These are phyloP conservation scores for Sordariomycetes sp. DNA, from an alignment of 2,329 filamentous ascomycete genomes.

Conservation along the genomic window DNA sequence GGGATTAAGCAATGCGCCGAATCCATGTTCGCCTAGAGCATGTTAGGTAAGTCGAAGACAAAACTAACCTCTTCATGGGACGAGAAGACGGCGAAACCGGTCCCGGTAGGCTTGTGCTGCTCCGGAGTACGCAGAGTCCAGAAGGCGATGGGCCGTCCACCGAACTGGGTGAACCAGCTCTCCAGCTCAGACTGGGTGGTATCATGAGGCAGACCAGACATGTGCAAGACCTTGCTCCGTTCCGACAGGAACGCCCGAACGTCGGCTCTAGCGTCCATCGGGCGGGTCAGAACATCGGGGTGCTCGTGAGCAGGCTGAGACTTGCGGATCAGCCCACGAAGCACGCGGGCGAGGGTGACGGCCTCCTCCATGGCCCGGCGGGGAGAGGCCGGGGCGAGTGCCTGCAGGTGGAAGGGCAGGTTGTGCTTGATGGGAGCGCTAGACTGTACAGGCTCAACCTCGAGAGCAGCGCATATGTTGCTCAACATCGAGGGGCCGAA, in stretches of 20 bases:
- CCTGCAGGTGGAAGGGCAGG: constrained; percentile 93
- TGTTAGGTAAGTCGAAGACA: background rate
- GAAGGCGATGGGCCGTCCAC: constrained; percentile 93
- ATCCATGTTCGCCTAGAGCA: background rate
- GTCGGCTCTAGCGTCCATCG: constrained; percentile 94
- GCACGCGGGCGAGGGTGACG: constrained; percentile 83
- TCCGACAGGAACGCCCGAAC: constrained; percentile 93
- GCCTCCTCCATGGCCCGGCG: constrained; percentile 97
- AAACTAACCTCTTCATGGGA: constrained; percentile 90
- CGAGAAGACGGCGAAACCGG: constrained; percentile 96
- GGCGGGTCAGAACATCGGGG: constrained; percentile 85
- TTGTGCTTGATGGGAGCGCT: constrained; percentile 99
- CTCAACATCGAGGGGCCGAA: constrained; percentile 92
- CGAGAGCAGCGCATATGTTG: constrained; percentile 95
- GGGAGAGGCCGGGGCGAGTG: constrained; percentile 86
- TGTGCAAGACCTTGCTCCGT: constrained; percentile 94
- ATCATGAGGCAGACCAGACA: constrained; percentile 94
- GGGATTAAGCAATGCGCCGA: constrained; percentile 1
- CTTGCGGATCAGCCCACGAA: constrained; percentile 88
- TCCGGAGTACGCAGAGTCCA: constrained; percentile 97
- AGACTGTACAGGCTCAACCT: constrained; percentile 94
- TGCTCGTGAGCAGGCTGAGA: constrained; percentile 91
- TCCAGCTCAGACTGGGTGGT: constrained; percentile 98
- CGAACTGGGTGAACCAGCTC: constrained; percentile 99
- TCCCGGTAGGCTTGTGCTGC: constrained; percentile 98